Base-by-base conservation (phyloP, 495 filamentous ascomycete genomes). In the Penicillium goetzii region DNA sequence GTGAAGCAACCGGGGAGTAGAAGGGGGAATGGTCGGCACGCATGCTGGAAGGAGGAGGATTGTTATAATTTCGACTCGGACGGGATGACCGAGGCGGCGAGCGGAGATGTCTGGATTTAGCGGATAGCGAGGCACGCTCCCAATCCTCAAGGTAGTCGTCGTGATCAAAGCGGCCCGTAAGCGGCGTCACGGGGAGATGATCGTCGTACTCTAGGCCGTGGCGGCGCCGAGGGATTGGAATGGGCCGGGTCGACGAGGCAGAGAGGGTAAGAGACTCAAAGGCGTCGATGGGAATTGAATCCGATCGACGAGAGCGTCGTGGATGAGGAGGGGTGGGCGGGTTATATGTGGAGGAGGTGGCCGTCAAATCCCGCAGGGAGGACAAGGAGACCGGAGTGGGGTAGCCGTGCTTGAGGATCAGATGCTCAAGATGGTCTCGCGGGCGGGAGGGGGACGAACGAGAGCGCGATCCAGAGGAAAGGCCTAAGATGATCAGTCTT, bases 381-480 rank as follows among this genome's bases (percentile, higher is more conserved):
- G 87, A 88, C 17, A 77, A 81, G 63, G 90, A 94, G 77, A 92
- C 90, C 64, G 76, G 78, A 63, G 78, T 79, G 72, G 78, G 79
- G 73, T 76, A 76, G 53, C 77, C 78, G 77, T 80, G 77, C 63
- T 74, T 77, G 56, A 72, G 68, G 59, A 80, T 77, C 65, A 79
- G 89, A 56, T 88, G 93, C 71, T 93, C 89, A 60, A 90, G 90
- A 54, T 76, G 93, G 51, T 84, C 80, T 57, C 90, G 89, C 30
- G 92, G 91, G 72, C 89, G 89, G 49, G 89, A 88, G 85, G 86
- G 88, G 63, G 84, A 87, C 68, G 76, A 65, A 30, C 59, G 73
- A 68, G 72, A 71, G 56, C 62, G 73, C 66, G 71, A 71, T 51
- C 62, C 69, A 65, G 78, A 45, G 79, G 90, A 71, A 78, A 84